Evolutionary conservation across 2,329 filamentous ascomycete species (phyloP).

Genomic region (Colletotrichum melonis): DNA sequence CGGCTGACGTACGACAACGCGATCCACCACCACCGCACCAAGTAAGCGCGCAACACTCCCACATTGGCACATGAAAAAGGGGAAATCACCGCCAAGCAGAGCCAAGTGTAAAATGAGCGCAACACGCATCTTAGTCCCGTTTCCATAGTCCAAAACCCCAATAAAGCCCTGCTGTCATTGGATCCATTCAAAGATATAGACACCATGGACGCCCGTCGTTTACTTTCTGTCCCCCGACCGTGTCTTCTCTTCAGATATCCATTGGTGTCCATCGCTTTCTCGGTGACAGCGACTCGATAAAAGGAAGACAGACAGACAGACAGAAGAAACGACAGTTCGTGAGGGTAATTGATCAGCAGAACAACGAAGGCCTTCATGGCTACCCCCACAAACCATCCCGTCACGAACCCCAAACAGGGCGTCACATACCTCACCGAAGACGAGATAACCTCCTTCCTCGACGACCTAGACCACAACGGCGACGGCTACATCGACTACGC

Average conservation of each 20-base stretch:
- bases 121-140: background rate
- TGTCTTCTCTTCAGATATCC: background rate
- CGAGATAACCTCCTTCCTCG: constrained; percentile 63
- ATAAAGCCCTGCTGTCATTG: background rate
- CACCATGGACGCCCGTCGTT: background rate
- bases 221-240: background rate
- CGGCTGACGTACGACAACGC: constrained; percentile 30
- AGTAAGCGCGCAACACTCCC: background rate
- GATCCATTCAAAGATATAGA: constrained; percentile 11
- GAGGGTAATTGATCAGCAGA: background rate
- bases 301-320: background rate
- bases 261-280: background rate
- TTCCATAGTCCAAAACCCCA: background rate
- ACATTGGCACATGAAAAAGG: background rate
- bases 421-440: constrained; percentile 53
- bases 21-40: background rate
- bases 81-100: constrained; percentile 24
- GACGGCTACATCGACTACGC: constrained; percentile 63
- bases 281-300: background rate
- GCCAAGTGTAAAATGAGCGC: constrained; percentile 21
- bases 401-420: constrained; percentile 39
- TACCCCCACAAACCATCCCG: constrained; percentile 38
- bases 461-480: constrained; percentile 62
- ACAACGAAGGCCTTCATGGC: constrained; percentile 29
- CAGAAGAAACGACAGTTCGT: constrained; percentile 1